Evolutionary conservation across 495 filamentous ascomycete species (phyloP).

Genomic region (Trichoderma orchidacearum): DNA sequence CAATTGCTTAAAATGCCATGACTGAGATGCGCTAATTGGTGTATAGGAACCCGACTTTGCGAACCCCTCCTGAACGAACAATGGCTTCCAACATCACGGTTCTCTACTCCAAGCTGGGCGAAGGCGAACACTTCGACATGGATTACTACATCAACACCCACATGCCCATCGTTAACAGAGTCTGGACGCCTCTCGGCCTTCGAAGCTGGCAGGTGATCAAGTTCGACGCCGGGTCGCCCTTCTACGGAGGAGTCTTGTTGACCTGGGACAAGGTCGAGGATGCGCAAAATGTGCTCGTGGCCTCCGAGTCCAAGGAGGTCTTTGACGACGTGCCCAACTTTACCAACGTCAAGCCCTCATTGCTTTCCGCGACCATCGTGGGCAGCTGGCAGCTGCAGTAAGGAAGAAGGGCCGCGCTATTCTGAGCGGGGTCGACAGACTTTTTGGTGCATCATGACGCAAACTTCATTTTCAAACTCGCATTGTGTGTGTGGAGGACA

Average conservation of each 20-base stretch:
- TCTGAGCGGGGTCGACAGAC: not conserved
- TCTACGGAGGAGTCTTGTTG: not conserved
- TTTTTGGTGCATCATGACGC: not conserved
- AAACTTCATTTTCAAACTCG: too few species aligned
- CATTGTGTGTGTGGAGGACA: too few species aligned
- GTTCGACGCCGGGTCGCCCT: not conserved
- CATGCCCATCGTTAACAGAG: not conserved
- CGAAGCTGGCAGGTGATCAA: not conserved
- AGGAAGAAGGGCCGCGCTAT: not conserved
- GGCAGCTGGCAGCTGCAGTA: not conserved
- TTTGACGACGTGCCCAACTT: not conserved
- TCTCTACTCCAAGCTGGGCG: not conserved
- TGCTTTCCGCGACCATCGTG: not conserved
- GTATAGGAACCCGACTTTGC: too few species aligned
- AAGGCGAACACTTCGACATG: not conserved
- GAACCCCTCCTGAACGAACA: too few species aligned
- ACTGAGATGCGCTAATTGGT: too few species aligned
- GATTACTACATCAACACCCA: not conserved
- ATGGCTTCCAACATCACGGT: conserved; percentile 2
- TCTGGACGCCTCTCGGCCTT: not conserved
- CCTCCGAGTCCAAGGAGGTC: not conserved
- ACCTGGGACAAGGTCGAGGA: not conserved
- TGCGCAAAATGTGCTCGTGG: not conserved
- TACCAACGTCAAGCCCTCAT: not conserved
- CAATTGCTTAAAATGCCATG: too few species aligned